Base-by-base conservation (phyloP, 2,329 filamentous ascomycete genomes). In the Alternaria tenuissima region DNA sequence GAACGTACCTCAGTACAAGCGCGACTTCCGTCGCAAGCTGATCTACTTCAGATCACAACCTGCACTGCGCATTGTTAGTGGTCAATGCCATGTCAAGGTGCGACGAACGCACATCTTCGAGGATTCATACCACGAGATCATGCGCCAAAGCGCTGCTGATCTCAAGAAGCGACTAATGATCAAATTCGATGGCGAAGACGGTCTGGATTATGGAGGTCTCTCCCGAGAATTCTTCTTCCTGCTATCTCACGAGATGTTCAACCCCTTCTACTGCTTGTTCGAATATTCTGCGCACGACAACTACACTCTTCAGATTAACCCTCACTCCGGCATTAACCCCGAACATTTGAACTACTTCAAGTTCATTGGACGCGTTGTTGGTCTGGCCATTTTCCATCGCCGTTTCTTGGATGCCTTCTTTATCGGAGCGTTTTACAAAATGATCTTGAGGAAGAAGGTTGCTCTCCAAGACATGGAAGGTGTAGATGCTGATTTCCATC, bases 291-390 rank as follows among this genome's bases (percentile, higher is more conserved):
- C 95, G 39, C 95, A 99, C 84, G 95, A 99, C 88, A 99, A 99
- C 83, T 99, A 99, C 83, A 99, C 95, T 30, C 90, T 99, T 56
- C 95, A 99, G 82, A 99, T 99, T 84, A 99, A 99, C 83, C 95
- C 95, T 46, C 95, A 99, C 80, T 99, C 95, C 20, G 95, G 95
- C 66, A 98, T 99, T 81, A 99, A 99, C 81, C 95, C 95, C 1
- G 95, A 99, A 81, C 95, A 99, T 87, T 84, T 99, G 74, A 98
- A 97, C 79, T 99, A 98, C 83, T 99, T 99, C 88, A 98, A 97
- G 81, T 99, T 99, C 77, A 99, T 99, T 74, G 95, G 95, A 49
- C 92, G 95, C 61, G 95, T 99, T 28, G 95, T 99, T 60, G 95
- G 95, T 62, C 81, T 99, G 70, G 94, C 95, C 62, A 99, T 99